Percentiles rank a stretch among this genome's conserved stretches.
phyloP scores from a whole-genome alignment of 441 rosid genomes.

The Raphanus hybrid region DNA sequence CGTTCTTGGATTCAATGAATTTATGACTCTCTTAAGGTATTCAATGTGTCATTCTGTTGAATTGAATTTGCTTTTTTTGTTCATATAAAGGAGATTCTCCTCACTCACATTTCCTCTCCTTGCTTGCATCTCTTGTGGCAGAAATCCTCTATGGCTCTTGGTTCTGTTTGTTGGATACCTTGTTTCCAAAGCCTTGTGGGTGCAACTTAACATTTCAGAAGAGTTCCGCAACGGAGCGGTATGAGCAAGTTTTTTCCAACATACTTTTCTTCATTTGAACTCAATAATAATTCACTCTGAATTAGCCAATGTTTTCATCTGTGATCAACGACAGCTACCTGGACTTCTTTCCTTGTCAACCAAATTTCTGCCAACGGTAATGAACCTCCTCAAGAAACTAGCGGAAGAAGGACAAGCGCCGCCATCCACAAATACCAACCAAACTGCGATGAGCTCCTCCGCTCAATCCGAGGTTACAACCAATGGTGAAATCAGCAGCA shows the following conservation, averaged over 20 bases:
- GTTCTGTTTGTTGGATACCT: conserved; percentile 76
- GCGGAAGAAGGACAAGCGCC: conserved; percentile 84
- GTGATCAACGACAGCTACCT: conserved; percentile 67
- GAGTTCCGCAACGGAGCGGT: conserved; percentile 89
- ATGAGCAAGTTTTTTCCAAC: conserved; percentile 41
- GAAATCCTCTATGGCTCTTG: conserved; percentile 84
- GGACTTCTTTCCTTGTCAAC: conserved; percentile 89
- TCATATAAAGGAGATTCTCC: conserved; percentile 7
- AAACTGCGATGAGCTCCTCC: conserved; percentile 44
- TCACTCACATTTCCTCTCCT: conserved; percentile 24
- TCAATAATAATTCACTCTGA: conserved; percentile 12
- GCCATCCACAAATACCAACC: conserved; percentile 55
- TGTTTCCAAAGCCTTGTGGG: conserved; percentile 88
- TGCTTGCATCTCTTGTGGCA: conserved; percentile 46
- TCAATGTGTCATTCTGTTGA: background rate
- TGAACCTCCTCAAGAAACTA: conserved; percentile 82
- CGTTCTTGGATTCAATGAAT: conserved; percentile 94
- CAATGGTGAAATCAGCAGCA: conserved; percentile 48
- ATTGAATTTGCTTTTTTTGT: conserved; percentile 5
- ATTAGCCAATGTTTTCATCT: conserved; percentile 13
- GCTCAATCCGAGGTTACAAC: conserved; percentile 42
- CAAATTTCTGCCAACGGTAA: conserved; percentile 86
- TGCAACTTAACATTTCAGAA: conserved; percentile 80
- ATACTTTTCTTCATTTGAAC: conserved; percentile 19
- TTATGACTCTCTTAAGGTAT: conserved; percentile 94